These are phyloP conservation scores for Fusarium continuum DNA, from an alignment of 2,329 filamentous ascomycete genomes.

Conservation along the genomic window DNA sequence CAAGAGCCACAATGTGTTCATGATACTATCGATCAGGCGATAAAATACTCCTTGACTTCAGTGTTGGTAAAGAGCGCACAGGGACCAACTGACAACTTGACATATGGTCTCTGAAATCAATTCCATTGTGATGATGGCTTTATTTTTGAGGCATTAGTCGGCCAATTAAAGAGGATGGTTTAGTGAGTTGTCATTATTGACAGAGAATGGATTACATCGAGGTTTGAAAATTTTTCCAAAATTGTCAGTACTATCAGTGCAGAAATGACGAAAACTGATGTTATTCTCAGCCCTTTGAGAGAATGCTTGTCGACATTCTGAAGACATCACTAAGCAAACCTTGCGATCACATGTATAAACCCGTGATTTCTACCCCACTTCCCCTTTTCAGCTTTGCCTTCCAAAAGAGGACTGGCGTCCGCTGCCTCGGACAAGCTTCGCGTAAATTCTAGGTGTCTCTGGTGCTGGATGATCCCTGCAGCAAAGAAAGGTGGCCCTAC, in stretches of 20 bases:
- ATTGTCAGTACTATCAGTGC: too few species aligned
- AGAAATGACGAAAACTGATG: too few species aligned
- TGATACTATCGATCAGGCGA: neutral
- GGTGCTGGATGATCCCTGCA: conserved; percentile 31
- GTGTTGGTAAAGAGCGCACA: too few species aligned
- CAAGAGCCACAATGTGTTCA: too few species aligned
- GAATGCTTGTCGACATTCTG: neutral
- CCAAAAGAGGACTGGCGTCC: conserved; percentile 17
- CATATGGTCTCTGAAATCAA: too few species aligned
- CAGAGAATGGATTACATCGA: too few species aligned
- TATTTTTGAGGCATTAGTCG: too few species aligned
- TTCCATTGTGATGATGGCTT: too few species aligned
- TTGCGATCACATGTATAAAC: conserved; percentile 33
- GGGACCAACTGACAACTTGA: too few species aligned
- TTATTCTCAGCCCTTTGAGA: neutral
- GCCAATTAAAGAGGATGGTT: too few species aligned
- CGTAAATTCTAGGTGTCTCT: conserved; percentile 44
- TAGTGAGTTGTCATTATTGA: too few species aligned
- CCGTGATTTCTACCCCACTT: conserved; percentile 38
- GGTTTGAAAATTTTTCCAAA: too few species aligned
- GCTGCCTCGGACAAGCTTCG: conserved; percentile 42
- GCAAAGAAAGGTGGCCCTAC: conserved; percentile 37
- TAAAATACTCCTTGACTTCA: neutral
- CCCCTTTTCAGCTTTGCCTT: conserved; percentile 22
- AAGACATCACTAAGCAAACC: neutral